A percentile compares a stretch with the other conserved stretches of the same genome.
Conservation (phyloP, 2,329 filamentous ascomycete species). For the Lecanicillium sp. region DNA sequence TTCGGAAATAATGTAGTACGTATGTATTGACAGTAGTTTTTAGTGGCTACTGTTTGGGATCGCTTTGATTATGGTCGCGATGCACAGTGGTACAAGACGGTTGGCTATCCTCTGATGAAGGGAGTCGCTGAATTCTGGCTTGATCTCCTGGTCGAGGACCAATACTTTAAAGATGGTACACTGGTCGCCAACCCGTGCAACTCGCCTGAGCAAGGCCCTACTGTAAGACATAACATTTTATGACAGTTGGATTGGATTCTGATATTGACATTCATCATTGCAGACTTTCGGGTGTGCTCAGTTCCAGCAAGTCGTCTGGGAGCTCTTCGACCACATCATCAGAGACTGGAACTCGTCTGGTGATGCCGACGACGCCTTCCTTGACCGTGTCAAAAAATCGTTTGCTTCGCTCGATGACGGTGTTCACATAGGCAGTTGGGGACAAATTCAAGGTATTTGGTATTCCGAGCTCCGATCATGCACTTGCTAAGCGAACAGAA, state of each 20-base stretch:
- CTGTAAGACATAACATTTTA: conserved; percentile 12
- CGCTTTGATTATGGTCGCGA: conserved; percentile 49
- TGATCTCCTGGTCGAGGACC: conserved; percentile 44
- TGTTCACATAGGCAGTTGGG: conserved; percentile 25
- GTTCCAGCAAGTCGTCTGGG: conserved; percentile 45
- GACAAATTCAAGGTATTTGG: conserved; percentile 21
- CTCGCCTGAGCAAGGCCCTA: conserved; percentile 50
- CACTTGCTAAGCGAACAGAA: conserved; percentile 17
- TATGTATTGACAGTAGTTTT: not conserved
- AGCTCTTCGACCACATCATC: conserved; percentile 35
- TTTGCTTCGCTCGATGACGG: conserved; percentile 24
- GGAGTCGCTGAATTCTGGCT: conserved; percentile 51
- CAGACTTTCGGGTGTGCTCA: conserved; percentile 47
- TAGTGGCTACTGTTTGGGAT: conserved; percentile 51
- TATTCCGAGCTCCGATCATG: too few relatives aligned
- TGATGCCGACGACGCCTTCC: conserved; percentile 25
- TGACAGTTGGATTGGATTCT: not conserved
- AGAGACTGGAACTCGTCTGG: conserved; percentile 19
- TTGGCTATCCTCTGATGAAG: conserved; percentile 49
- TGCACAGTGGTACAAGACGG: conserved; percentile 36
- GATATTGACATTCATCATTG: not conserved
- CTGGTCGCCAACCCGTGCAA: conserved; percentile 54
- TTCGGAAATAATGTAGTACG: too few relatives aligned
- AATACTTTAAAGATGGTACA: conserved; percentile 42
- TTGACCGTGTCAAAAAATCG: conserved; percentile 28